phyloP scores from a whole-genome alignment of 768 basidiomycete genomes.

The Phaffia tasmanica region DNA sequence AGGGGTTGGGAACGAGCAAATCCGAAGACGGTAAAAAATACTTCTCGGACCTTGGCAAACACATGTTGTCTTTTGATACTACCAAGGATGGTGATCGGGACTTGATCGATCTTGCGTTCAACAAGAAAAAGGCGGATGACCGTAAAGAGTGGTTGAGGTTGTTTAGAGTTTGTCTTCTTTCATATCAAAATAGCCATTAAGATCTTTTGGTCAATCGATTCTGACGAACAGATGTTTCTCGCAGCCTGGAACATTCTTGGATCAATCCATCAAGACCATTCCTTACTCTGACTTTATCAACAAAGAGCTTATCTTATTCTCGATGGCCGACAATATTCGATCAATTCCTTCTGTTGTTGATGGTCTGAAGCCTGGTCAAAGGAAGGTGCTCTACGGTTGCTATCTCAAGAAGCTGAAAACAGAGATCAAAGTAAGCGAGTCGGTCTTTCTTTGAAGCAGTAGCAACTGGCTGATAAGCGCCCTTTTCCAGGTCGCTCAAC shows the following conservation, averaged over 20 bases:
- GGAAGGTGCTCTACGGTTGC: slow-evolving; percentile 91
- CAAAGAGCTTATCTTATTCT: slow-evolving; percentile 93
- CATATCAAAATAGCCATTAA: neutral
- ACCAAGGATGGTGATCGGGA: slow-evolving; percentile 71
- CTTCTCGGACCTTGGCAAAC: slow-evolving; percentile 81
- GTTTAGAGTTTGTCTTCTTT: slow-evolving; percentile 53
- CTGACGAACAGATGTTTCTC: neutral
- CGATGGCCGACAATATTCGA: slow-evolving; percentile 97
- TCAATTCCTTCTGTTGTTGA: slow-evolving; percentile 91
- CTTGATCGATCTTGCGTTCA: slow-evolving; percentile 94
- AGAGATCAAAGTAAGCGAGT: slow-evolving; percentile 59
- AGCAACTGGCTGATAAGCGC: neutral
- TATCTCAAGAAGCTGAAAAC: slow-evolving; percentile 86
- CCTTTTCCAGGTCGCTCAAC: slow-evolving; percentile 63
- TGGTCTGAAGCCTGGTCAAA: slow-evolving; percentile 92
- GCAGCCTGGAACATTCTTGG: slow-evolving; percentile 84
- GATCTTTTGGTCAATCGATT: too few relatives aligned
- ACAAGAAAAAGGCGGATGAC: slow-evolving; percentile 98
- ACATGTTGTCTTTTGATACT: slow-evolving; percentile 82
- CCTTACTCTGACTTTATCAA: slow-evolving; percentile 92
- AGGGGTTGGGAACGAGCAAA: slow-evolving; percentile 93
- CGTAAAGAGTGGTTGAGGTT: slow-evolving; percentile 96
- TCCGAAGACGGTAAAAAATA: slow-evolving; percentile 84
- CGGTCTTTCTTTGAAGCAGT: neutral
- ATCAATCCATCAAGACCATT: slow-evolving; percentile 77